Evolutionary conservation across 73 alveolate species (phyloP), one percentile per base, ranked within the genome.

Genomic region (Symbiodinium natans): DNA sequence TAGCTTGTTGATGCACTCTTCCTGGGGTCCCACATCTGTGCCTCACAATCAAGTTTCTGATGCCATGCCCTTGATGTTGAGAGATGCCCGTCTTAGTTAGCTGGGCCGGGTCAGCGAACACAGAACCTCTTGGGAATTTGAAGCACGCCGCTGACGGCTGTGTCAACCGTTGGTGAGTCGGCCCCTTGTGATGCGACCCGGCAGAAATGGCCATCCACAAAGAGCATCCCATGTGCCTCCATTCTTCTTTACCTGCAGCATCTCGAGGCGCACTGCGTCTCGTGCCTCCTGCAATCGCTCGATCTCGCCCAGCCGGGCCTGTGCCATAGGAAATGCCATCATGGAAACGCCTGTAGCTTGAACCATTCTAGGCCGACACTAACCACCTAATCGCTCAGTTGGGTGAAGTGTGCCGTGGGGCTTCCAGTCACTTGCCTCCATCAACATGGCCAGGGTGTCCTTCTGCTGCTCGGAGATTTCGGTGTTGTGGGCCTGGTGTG

Each of bases 281-380:
- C 95, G 95, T 0, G 95, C 95, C 17, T 88, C 95, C 48, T 88
- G 95, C 40, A 88, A 36, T n/a, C 95, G 95, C 39, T 88, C 95
- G 86, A 88, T 88, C 74, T 88, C 95, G 36, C 95, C 95, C 31
- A 88, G 34, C 3, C 95, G 85, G 31, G 95, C 95, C 86, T 88
- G 86, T 3, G 29, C 59, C 6, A 46, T 6, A 46, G 31, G 56
- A 43, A 11, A 8, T 8, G 56, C 11, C 5, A 43, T 43, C 56
- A 43, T 43, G 56, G 56, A 43, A 5, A 43, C 11, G 5, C 56
- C 11, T 43, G 56, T 43, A 43, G 56, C 19, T 43, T 11, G 11
- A 43, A n/a, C n/a, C n/a, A n/a, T n/a, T n/a, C n/a, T n/a, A n/a
- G n/a, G 59, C 59, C 25, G 59, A 11, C 56, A 43, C 56, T 17